Conservation (phyloP, 2,329 filamentous ascomycete genomes). For the Allantophomopsis lycopodina region DNA sequence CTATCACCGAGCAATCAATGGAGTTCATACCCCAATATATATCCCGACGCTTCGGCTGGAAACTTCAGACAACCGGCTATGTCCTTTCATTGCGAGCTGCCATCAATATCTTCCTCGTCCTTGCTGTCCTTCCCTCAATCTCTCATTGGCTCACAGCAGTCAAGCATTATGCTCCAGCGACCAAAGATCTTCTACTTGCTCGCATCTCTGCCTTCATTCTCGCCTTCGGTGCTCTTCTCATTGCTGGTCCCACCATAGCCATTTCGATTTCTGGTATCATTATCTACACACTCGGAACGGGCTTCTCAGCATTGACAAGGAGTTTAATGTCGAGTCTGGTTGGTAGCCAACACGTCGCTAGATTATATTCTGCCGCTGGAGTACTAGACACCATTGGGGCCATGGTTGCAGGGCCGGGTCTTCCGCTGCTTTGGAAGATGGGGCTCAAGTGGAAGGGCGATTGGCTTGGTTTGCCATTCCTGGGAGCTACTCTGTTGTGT, state of each 20-base stretch:
- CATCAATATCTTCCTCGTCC: conserved; percentile 12
- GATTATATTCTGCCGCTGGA: conserved; percentile 12
- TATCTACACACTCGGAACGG: conserved; percentile 13
- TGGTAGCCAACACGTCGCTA: conserved; percentile 11
- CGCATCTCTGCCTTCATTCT: conserved; percentile 9
- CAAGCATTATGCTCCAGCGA: conserved; percentile 4
- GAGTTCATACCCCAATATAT: conserved; percentile 14
- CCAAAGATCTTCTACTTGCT: conserved; percentile 14
- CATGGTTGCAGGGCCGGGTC: conserved; percentile 9
- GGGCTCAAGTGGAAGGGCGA: conserved; percentile 10
- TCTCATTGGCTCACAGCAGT: conserved; percentile 8
- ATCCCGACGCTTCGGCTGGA: conserved; percentile 12
- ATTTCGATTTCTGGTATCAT: conserved; percentile 10
- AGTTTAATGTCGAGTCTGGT: conserved; percentile 13
- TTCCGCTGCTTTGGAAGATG: conserved; percentile 11
- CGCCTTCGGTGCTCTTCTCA: conserved; percentile 7
- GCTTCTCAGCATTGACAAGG: conserved; percentile 8
- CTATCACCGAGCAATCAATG: neutral
- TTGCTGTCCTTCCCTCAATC: conserved; percentile 10
- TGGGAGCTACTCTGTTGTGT: neutral
- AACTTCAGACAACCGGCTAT: conserved; percentile 9
- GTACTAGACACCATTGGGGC: conserved; percentile 12
- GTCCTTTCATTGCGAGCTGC: conserved; percentile 14
- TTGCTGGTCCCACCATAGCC: conserved; percentile 10
- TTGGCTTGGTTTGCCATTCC: conserved; percentile 13